Conservation (phyloP, 371 early-diverging fungal genomes). For the Mycotypha africana region DNA sequence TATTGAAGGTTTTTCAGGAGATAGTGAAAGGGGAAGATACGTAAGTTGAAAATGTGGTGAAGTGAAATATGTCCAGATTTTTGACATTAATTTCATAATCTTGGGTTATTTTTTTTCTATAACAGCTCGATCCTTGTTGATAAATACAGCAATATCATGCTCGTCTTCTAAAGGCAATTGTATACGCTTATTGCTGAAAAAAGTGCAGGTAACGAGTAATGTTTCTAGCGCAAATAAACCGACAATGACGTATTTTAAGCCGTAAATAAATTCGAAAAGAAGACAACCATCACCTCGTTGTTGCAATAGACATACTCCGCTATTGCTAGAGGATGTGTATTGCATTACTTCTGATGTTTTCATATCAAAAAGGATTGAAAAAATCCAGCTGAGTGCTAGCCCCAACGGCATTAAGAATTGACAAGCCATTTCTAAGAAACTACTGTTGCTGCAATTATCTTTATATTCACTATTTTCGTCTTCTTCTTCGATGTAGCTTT, state of each 20-base stretch:
- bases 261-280: constrained; percentile 17
- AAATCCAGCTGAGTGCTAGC: constrained; percentile 34
- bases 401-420: constrained; percentile 38
- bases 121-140: too few species aligned
- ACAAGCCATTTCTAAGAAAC: constrained; percentile 18
- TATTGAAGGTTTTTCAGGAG: too few species aligned
- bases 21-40: too few species aligned
- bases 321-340: too few species aligned
- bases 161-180: too few species aligned
- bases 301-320: constrained; percentile 11
- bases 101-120: too few species aligned
- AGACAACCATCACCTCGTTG: background rate
- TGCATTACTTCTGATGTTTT: constrained; percentile 16
- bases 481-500: too few species aligned
- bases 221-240: constrained; percentile 25
- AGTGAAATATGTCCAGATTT: too few species aligned
- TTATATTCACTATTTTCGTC: background rate
- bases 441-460: background rate
- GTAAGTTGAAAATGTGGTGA: too few species aligned
- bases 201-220: constrained; percentile 10
- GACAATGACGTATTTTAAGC: constrained; percentile 24
- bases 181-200: too few species aligned
- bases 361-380: constrained; percentile 34
- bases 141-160: too few species aligned
- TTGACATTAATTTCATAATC: too few species aligned